Evolutionary conservation across 2,329 filamentous ascomycete species (phyloP).

Genomic region (Apiospora kogelbergensis): DNA sequence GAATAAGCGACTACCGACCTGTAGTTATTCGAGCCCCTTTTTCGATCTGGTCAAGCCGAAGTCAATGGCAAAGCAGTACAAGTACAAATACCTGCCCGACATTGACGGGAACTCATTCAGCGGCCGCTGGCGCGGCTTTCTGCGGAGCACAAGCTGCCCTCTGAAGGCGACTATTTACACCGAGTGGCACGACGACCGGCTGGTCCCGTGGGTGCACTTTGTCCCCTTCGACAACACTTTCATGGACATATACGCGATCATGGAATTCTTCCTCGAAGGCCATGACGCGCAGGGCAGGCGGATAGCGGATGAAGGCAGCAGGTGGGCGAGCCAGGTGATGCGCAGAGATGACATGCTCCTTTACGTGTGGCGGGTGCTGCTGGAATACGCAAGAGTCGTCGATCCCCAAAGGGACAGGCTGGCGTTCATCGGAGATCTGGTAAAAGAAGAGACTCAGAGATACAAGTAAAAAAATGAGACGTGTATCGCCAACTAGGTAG

Average conservation of each 20-base stretch:
- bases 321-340: conserved; percentile 63
- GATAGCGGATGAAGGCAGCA: conserved; percentile 59
- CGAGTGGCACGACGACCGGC: conserved; percentile 73
- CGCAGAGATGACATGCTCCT: conserved; percentile 66
- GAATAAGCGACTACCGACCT: conserved; percentile 30
- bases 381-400: conserved; percentile 57
- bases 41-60: conserved; percentile 33
- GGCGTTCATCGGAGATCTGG: conserved; percentile 45
- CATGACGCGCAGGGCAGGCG: conserved; percentile 53
- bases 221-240: conserved; percentile 70
- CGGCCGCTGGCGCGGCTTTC: conserved; percentile 61
- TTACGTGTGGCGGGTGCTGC: conserved; percentile 62
- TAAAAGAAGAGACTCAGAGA: background rate
- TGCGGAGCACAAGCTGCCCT: conserved; percentile 63
- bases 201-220: conserved; percentile 73
- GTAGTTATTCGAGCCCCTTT: conserved; percentile 36
- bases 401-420: conserved; percentile 36
- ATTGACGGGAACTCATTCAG: conserved; percentile 68
- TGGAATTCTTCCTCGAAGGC: conserved; percentile 59
- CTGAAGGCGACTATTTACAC: conserved; percentile 72
- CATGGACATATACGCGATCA: conserved; percentile 62
- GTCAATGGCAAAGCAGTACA: conserved; percentile 49
- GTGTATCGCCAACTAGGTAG: background rate
- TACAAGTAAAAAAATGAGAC: background rate
- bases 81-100: conserved; percentile 67